These are phyloP conservation scores for Spergularia marina DNA, from an alignment of 148 eudicot species.

Conservation along the genomic window DNA sequence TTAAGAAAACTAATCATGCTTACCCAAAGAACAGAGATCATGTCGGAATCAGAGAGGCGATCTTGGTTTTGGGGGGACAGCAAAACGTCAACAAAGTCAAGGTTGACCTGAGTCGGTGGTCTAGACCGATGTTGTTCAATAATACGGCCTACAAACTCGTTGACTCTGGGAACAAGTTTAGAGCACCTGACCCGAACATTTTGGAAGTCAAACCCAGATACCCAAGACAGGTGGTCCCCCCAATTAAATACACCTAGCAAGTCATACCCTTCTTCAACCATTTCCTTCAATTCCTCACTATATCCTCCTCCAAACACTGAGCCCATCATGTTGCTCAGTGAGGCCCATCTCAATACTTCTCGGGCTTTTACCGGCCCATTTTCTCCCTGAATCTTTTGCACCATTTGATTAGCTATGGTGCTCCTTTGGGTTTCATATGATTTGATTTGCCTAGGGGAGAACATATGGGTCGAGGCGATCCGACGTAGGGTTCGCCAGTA, in stretches of 20 bases:
- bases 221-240: slow-evolving; percentile 68
- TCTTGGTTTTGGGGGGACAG: slow-evolving; percentile 52
- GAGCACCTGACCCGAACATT: slow-evolving; percentile 58
- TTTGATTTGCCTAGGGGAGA: slow-evolving; percentile 69
- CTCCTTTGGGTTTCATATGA: slow-evolving; percentile 42
- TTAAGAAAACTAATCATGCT: not conserved
- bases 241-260: slow-evolving; percentile 62
- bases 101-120: slow-evolving; percentile 22
- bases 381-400: slow-evolving; percentile 13
- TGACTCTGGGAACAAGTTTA: slow-evolving; percentile 61
- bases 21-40: slow-evolving; percentile 84
- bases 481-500: slow-evolving; percentile 77
- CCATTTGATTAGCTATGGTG: slow-evolving; percentile 46
- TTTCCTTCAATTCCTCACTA: slow-evolving; percentile 37
- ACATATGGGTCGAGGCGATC: slow-evolving; percentile 65
- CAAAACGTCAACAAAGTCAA: slow-evolving; percentile 72
- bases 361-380: slow-evolving; percentile 35
- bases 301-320: slow-evolving; percentile 46
- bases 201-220: slow-evolving; percentile 59
- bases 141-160: slow-evolving; percentile 52
- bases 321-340: slow-evolving; percentile 74
- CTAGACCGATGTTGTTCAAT: slow-evolving; percentile 47
- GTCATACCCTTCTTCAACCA: slow-evolving; percentile 77
- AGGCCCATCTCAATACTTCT: slow-evolving; percentile 47
- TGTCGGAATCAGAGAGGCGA: slow-evolving; percentile 55